These are phyloP conservation scores for Candida labiduridarum DNA, from an alignment of 1,139 yeast species.

Conservation along the genomic window DNA sequence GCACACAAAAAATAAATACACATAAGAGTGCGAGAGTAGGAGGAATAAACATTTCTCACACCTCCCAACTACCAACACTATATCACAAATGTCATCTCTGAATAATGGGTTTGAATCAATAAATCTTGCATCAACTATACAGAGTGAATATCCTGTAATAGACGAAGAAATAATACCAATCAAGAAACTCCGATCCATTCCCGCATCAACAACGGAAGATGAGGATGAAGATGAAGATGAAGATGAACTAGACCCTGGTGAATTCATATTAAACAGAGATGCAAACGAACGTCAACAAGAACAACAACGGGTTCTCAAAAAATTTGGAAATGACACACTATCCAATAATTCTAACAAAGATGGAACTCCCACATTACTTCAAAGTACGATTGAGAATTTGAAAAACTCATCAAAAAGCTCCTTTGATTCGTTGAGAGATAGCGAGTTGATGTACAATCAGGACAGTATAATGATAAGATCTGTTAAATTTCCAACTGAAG, in stretches of 20 bases:
- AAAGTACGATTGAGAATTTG: not conserved
- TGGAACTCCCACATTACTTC: not conserved
- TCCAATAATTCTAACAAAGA: not conserved
- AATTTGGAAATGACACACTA: not conserved
- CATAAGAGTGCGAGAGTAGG: not conserved
- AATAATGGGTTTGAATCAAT: constrained; percentile 17
- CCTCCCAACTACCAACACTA: not conserved
- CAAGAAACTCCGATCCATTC: constrained; percentile 11
- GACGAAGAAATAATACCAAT: constrained; percentile 4
- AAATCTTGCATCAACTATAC: constrained; percentile 16
- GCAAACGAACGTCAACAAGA: not conserved
- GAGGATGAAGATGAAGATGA: constrained; percentile 17
- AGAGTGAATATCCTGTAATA: constrained; percentile 6
- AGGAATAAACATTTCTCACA: not conserved
- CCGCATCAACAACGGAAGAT: constrained; percentile 13
- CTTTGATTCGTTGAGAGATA: constrained; percentile 8
- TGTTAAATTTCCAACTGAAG: constrained; percentile 8
- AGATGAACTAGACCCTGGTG: constrained; percentile 25
- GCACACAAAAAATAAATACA: not conserved
- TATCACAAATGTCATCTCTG: constrained; percentile 1
- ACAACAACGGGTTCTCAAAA: not conserved
- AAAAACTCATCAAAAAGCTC: constrained; percentile 1
- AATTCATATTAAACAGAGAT: constrained; percentile 16
- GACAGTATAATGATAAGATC: constrained; percentile 8
- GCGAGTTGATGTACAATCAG: constrained; percentile 6